Conservation (phyloP, 2,329 filamentous ascomycete species). For the Oidium heveae region DNA sequence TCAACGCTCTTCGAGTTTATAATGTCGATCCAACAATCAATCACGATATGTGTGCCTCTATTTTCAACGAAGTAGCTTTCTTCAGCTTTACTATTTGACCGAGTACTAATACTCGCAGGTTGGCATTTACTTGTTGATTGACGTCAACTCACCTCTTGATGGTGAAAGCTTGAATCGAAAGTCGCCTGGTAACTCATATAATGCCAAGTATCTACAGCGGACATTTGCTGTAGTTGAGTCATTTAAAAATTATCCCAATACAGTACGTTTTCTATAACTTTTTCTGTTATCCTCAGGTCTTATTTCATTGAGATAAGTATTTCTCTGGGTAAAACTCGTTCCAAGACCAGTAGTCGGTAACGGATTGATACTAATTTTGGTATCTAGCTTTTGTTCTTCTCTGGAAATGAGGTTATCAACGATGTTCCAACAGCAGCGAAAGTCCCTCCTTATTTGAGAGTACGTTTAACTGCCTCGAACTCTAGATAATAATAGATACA, state of each 20-base stretch:
- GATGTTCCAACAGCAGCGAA: slow-evolving; percentile 29
- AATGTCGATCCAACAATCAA: slow-evolving; percentile 40
- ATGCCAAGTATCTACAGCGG: slow-evolving; percentile 33
- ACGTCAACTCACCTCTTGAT: slow-evolving; percentile 38
- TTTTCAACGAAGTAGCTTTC: slow-evolving; percentile 30
- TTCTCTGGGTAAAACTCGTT: not conserved
- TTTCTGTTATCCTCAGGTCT: not conserved
- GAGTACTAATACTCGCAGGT: slow-evolving; percentile 11
- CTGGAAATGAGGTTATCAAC: slow-evolving; percentile 57
- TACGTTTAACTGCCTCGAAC: slow-evolving; percentile 3
- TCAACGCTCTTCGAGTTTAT: slow-evolving; percentile 46
- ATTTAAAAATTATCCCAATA: slow-evolving; percentile 41
- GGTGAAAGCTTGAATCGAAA: slow-evolving; percentile 30
- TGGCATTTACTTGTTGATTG: slow-evolving; percentile 43
- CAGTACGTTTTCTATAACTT: slow-evolving; percentile 8
- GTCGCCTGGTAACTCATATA: slow-evolving; percentile 33
- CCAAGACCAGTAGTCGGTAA: not conserved
- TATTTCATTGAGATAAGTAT: not conserved
- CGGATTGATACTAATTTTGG: not conserved
- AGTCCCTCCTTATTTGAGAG: slow-evolving; percentile 42
- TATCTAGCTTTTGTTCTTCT: slow-evolving; percentile 37
- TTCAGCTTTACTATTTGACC: slow-evolving; percentile 1
- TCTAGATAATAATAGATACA: not conserved
- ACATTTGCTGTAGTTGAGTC: slow-evolving; percentile 42
- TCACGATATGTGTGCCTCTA: slow-evolving; percentile 39